phyloP scores from a whole-genome alignment of 805 yeast genomes.

The Candida ulmi region DNA sequence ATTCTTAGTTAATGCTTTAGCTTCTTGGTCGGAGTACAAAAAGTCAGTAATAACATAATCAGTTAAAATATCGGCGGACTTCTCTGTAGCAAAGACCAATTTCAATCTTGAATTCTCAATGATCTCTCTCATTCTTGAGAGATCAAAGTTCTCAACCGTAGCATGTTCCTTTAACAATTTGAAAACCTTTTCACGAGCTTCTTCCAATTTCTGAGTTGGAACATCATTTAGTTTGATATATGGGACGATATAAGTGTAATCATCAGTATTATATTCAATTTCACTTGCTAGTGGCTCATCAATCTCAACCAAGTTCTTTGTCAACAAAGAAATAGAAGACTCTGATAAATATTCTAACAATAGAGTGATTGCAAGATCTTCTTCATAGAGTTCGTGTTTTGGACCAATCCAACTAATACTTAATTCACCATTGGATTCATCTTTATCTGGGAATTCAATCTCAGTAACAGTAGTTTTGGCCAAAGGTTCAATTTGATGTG shows the following conservation, averaged over 20 bases:
- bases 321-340: slow-evolving; percentile 70
- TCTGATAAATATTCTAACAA: slow-evolving; percentile 71
- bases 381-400: slow-evolving; percentile 40
- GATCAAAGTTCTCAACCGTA: slow-evolving; percentile 46
- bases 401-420: slow-evolving; percentile 83
- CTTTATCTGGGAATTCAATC: slow-evolving; percentile 83
- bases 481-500: slow-evolving; percentile 32
- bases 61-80: slow-evolving; percentile 54
- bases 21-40: slow-evolving; percentile 66
- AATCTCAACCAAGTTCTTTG: slow-evolving; percentile 68
- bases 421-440: slow-evolving; percentile 78
- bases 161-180: slow-evolving; percentile 50
- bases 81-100: slow-evolving; percentile 56
- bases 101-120: slow-evolving; percentile 60
- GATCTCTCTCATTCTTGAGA: slow-evolving; percentile 60
- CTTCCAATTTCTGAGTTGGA: slow-evolving; percentile 57
- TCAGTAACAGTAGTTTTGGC: slow-evolving; percentile 35
- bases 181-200: slow-evolving; percentile 47
- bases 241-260: slow-evolving; percentile 57
- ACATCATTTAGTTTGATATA: slow-evolving; percentile 60
- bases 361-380: slow-evolving; percentile 65
- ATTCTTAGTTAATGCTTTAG: slow-evolving; percentile 52
- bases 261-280: slow-evolving; percentile 66
- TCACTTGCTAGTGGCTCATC: slow-evolving; percentile 78
- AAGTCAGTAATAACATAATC: slow-evolving; percentile 72